These are phyloP conservation scores for Gleditsia sinensis DNA, from an alignment of 306 rosid species.

Conservation along the genomic window DNA sequence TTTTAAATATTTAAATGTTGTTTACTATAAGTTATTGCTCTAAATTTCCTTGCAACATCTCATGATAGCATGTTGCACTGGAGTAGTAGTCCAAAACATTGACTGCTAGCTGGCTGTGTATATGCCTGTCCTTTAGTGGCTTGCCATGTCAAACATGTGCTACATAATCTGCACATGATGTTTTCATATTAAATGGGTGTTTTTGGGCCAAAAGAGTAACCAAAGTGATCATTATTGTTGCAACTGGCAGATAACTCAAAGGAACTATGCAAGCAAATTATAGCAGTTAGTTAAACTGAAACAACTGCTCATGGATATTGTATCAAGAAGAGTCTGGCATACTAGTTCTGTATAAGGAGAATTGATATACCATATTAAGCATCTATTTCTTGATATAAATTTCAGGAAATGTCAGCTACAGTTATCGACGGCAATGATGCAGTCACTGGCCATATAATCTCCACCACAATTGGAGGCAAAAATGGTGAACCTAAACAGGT, in stretches of 20 bases:
- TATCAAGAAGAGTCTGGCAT: constrained; percentile 13
- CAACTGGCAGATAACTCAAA: neutral
- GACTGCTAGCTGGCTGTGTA: neutral
- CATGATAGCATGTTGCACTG: neutral
- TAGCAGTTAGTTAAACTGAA: neutral
- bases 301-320: constrained; percentile 14
- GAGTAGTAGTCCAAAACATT: neutral
- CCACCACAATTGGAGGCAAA: constrained; percentile 91
- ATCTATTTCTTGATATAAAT: constrained; percentile 23
- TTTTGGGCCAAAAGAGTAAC: neutral
- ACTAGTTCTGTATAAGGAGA: constrained; percentile 7
- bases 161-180: constrained; percentile 2
- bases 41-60: neutral
- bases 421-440: constrained; percentile 80
- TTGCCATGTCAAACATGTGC: neutral
- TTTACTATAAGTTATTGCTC: neutral
- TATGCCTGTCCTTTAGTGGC: neutral
- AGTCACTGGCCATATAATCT: constrained; percentile 88
- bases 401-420: constrained; percentile 81
- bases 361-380: neutral
- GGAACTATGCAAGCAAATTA: neutral
- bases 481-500: constrained; percentile 91
- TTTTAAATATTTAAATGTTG: neutral
- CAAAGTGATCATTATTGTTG: neutral
- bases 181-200: constrained; percentile 17